Conservation (phyloP, 2,329 filamentous ascomycete genomes). For the Fusarium sp. region DNA sequence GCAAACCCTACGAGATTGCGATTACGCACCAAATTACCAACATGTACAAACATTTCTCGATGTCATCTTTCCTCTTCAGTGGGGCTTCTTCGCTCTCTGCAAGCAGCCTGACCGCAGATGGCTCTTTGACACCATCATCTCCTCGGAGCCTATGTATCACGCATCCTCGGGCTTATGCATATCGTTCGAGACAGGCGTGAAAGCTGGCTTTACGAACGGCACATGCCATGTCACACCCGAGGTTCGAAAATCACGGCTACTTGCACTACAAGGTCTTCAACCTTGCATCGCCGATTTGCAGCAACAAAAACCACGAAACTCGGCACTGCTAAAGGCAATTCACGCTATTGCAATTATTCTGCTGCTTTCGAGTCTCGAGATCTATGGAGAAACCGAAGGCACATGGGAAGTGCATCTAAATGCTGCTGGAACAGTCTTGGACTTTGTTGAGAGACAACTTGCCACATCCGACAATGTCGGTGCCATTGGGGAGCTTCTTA, state of each 20-base stretch:
- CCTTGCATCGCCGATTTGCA: slow-evolving; percentile 1
- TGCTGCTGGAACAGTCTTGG: slow-evolving; percentile 11
- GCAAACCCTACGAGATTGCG: slow-evolving; percentile 8
- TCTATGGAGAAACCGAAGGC: slow-evolving; percentile 19
- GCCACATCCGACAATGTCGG: background rate
- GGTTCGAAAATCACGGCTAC: slow-evolving; percentile 7
- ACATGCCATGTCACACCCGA: slow-evolving; percentile 8
- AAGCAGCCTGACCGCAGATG: slow-evolving; percentile 5
- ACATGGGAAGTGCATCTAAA: slow-evolving; percentile 13
- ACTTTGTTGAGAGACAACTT: slow-evolving; percentile 6
- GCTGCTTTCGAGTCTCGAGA: slow-evolving; percentile 10
- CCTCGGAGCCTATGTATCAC: slow-evolving; percentile 20
- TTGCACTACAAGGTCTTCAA: slow-evolving; percentile 9
- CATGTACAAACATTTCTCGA: slow-evolving; percentile 10
- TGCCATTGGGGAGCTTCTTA: slow-evolving; percentile 1
- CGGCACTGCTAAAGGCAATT: background rate
- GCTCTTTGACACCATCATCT: slow-evolving; percentile 16
- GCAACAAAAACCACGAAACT: background rate
- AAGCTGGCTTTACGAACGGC: slow-evolving; percentile 8
- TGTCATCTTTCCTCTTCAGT: slow-evolving; percentile 16
- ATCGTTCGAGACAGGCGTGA: slow-evolving; percentile 5
- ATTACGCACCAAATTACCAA: slow-evolving; percentile 9
- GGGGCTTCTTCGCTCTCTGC: slow-evolving; percentile 13
- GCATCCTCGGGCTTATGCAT: slow-evolving; percentile 5
- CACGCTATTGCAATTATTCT: slow-evolving; percentile 10